Evolutionary conservation across 2,329 filamentous ascomycete species (phyloP).

Genomic region (Dothideomycetidae sp.): DNA sequence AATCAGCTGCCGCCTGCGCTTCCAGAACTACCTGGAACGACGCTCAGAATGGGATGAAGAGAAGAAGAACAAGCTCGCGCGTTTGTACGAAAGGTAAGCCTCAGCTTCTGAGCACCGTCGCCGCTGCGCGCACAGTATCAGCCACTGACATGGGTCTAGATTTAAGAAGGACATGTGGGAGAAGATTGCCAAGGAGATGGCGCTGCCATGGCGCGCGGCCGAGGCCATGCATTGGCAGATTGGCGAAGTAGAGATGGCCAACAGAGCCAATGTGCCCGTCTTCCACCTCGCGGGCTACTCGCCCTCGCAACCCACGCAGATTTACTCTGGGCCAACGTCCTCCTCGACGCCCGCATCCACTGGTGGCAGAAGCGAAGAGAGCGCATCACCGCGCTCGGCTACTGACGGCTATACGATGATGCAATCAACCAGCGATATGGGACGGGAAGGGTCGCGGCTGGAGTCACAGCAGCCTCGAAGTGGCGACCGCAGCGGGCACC

Average conservation of each 20-base stretch:
- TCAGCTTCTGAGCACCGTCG: neutral
- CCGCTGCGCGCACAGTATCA: neutral
- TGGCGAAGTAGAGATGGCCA: conserved; percentile 85
- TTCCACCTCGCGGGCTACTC: conserved; percentile 43
- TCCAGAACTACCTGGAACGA: conserved; percentile 92
- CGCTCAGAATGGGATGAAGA: conserved; percentile 94
- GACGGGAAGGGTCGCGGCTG: conserved; percentile 4
- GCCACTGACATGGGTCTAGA: no score
- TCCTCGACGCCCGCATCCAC: conserved; percentile 3
- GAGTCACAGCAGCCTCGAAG: neutral
- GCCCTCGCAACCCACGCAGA: conserved; percentile 8
- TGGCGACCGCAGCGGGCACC: neutral
- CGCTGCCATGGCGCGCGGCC: conserved; percentile 83
- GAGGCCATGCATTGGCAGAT: conserved; percentile 99
- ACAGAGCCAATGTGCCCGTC: conserved; percentile 74
- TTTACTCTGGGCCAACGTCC: conserved; percentile 2
- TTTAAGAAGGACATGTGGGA: conserved; percentile 98
- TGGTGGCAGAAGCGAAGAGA: conserved; percentile 5
- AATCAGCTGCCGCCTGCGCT: conserved; percentile 87
- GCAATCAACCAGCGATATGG: conserved; percentile 1
- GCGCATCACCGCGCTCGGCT: conserved; percentile 5
- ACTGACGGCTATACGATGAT: conserved; percentile 3
- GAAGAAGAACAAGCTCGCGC: conserved; percentile 88
- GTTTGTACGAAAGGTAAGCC: conserved; percentile 82
- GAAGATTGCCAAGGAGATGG: conserved; percentile 88